These are phyloP conservation scores for Pterothamnion heteromorphum DNA, from an alignment of 31 red algal species.

Conservation along the genomic window DNA sequence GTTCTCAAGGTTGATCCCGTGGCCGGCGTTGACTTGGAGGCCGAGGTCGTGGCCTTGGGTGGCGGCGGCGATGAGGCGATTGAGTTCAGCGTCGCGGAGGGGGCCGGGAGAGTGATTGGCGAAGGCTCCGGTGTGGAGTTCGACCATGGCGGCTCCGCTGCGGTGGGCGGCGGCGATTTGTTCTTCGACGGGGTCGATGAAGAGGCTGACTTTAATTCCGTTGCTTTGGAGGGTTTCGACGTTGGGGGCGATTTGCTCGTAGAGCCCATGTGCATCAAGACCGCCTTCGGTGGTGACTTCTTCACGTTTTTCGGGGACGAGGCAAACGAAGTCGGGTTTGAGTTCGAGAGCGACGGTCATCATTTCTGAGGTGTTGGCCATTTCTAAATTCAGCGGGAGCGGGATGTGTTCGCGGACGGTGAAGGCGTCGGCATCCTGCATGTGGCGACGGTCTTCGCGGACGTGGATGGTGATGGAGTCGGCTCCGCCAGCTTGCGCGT, in stretches of 20 bases:
- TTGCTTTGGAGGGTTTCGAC: background rate
- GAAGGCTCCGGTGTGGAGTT: conserved; percentile 39
- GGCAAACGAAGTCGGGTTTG: background rate
- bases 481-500: background rate
- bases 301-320: conserved; percentile 37
- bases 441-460: conserved; percentile 32
- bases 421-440: conserved; percentile 33
- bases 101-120: background rate
- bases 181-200: conserved; percentile 31
- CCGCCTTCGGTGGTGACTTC: conserved; percentile 50
- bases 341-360: conserved; percentile 5
- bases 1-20: conserved; percentile 44
- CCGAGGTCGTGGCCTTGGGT: background rate
- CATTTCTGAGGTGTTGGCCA: conserved; percentile 42
- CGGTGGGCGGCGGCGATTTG: background rate
- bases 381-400: conserved; percentile 36
- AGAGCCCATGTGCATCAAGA: background rate
- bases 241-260: background rate
- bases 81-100: background rate
- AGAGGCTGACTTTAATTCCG: background rate
- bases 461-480: conserved; percentile 43
- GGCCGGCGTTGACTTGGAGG: conserved; percentile 34
- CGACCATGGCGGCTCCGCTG: conserved; percentile 2
- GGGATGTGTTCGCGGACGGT: background rate
- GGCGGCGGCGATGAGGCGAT: background rate